Conservation (phyloP, 1,284 basidiomycete species). For the Cerrena zonata region DNA sequence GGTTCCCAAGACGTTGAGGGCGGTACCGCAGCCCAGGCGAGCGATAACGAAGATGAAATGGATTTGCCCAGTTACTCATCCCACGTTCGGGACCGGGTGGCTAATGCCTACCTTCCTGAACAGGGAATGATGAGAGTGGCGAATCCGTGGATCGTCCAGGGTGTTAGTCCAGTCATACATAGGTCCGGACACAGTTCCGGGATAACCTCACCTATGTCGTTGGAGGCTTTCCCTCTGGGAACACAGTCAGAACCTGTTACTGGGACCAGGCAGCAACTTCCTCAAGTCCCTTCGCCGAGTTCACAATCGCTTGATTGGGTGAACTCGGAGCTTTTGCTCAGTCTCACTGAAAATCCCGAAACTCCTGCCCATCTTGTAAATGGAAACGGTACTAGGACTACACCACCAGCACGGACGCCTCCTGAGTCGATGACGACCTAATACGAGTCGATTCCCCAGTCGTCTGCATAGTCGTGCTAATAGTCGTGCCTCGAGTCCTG, state of each 20-base stretch:
- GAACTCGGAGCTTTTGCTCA: constrained; percentile 75
- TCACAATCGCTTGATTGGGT: constrained; percentile 62
- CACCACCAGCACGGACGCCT: not conserved
- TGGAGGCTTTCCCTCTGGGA: constrained; percentile 18
- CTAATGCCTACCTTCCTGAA: constrained; percentile 69
- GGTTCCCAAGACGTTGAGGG: constrained; percentile 37
- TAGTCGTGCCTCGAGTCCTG: constrained; percentile 45
- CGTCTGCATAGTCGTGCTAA: constrained; percentile 29
- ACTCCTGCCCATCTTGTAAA: constrained; percentile 27
- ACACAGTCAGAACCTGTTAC: constrained; percentile 6
- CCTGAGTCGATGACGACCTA: not conserved
- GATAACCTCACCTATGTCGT: constrained; percentile 24
- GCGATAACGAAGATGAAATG: constrained; percentile 50
- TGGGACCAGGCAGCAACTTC: constrained; percentile 23
- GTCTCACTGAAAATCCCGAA: constrained; percentile 40
- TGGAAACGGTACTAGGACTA: no score
- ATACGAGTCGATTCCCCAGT: constrained; percentile 25
- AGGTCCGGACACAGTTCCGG: constrained; percentile 23
- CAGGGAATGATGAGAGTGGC: constrained; percentile 58
- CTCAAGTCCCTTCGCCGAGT: constrained; percentile 18
- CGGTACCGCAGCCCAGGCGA: constrained; percentile 36
- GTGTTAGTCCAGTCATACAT: constrained; percentile 34
- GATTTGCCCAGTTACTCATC: constrained; percentile 83
- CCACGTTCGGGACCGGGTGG: constrained; percentile 85
- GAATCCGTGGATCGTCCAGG: constrained; percentile 53